A percentile compares a stretch with the other conserved stretches of the same genome.
Evolutionary conservation across 2,329 filamentous ascomycete genomes (phyloP).

Genomic region (Talaromyces sp.): DNA sequence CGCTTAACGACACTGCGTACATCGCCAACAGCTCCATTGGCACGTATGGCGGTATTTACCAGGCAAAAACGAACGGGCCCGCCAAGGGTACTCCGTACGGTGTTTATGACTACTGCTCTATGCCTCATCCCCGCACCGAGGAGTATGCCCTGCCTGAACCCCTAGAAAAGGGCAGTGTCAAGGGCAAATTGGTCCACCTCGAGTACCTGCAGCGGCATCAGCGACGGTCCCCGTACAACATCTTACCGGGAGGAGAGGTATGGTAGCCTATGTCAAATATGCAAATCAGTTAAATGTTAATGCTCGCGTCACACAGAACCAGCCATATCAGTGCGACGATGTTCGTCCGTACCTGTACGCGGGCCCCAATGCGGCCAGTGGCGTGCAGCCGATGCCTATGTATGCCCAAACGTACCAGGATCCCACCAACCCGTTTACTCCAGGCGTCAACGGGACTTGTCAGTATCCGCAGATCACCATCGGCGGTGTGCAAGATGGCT

Average conservation of each 20-base stretch:
- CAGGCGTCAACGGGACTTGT: conserved; percentile 28
- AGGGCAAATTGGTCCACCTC: conserved; percentile 30
- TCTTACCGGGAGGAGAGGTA: conserved; percentile 35
- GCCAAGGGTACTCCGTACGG: conserved; percentile 19
- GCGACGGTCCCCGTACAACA: conserved; percentile 34
- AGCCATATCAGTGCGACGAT: conserved; percentile 34
- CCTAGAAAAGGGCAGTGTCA: conserved; percentile 21
- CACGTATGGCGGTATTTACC: conserved; percentile 34
- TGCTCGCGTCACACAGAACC: conserved; percentile 20
- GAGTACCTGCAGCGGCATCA: conserved; percentile 38
- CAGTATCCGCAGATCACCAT: conserved; percentile 37
- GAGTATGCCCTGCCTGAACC: conserved; percentile 27
- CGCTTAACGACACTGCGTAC: conserved; percentile 32
- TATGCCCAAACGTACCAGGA: conserved; percentile 35
- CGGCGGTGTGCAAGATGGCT: conserved; percentile 33
- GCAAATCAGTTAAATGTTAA: neutral
- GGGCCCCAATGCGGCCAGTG: conserved; percentile 15
- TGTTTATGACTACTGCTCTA: conserved; percentile 35
- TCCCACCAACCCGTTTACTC: conserved; percentile 29
- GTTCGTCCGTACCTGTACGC: conserved; percentile 33
- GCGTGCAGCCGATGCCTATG: conserved; percentile 22
- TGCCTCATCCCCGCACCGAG: conserved; percentile 32
- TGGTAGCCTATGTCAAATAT: neutral
- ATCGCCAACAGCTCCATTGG: conserved; percentile 31
- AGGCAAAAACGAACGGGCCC: conserved; percentile 19